Conservation (phyloP, 75 land plant genomes). For the Azolla pinnata region DNA sequence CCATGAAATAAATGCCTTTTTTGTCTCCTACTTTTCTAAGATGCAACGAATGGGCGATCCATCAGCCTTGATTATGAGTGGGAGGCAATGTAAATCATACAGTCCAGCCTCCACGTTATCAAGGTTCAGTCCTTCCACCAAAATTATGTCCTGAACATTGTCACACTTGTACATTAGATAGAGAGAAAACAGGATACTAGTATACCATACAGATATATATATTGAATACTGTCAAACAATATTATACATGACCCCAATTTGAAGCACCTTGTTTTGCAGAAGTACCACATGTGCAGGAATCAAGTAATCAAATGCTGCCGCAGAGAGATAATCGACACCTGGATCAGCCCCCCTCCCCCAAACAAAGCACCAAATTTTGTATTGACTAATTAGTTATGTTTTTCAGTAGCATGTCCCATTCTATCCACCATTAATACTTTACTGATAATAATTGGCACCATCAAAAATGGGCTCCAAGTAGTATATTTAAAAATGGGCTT, state of each 20-base stretch:
- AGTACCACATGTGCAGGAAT: conserved; percentile 55
- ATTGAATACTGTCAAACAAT: background rate
- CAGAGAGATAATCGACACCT: conserved; percentile 95
- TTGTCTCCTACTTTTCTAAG: conserved; percentile 25
- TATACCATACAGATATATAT: background rate
- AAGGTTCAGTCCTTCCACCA: conserved; percentile 85
- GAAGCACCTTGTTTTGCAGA: conserved; percentile 38
- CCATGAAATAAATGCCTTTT: too few relatives aligned
- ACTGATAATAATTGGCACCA: too few relatives aligned
- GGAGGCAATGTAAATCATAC: conserved; percentile 77
- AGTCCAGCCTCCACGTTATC: conserved; percentile 58
- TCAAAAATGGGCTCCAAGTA: too few relatives aligned
- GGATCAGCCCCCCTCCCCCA: too few relatives aligned
- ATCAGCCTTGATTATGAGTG: conserved; percentile 64
- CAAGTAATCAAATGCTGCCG: conserved; percentile 62
- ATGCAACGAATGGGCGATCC: conserved; percentile 92
- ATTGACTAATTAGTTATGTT: too few relatives aligned
- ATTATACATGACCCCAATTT: background rate
- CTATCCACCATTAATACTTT: too few relatives aligned
- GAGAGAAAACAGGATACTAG: background rate
- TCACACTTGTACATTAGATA: background rate
- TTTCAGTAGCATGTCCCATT: too few relatives aligned
- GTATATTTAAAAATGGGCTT: too few relatives aligned
- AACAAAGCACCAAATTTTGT: too few relatives aligned
- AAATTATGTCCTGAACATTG: conserved; percentile 61